phyloP scores from a whole-genome alignment of 108 stramenopile species.

The Cafeteria roenbergensis region DNA sequence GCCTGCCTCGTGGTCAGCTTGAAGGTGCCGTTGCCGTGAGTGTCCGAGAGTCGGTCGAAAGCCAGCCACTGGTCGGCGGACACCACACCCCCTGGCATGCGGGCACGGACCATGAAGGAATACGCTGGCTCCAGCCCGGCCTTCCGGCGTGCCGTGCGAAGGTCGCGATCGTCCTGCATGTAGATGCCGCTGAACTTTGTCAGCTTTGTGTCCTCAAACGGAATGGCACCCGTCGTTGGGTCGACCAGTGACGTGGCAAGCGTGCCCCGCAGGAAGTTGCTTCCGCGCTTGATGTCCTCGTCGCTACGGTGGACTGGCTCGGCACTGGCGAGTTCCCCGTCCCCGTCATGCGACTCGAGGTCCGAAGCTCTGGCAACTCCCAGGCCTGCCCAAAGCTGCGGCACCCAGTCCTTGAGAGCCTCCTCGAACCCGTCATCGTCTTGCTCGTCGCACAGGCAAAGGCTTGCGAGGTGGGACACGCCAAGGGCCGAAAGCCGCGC shows the following conservation, averaged over 20 bases:
- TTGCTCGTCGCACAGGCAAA: constrained; percentile 16
- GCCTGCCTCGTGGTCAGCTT: constrained; percentile 91
- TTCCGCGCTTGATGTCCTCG: constrained; percentile 17
- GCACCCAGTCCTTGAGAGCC: constrained; percentile 10
- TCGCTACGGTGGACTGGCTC: not conserved
- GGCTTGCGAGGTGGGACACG: not conserved
- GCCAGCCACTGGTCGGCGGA: constrained; percentile 65
- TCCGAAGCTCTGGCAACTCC: constrained; percentile 2
- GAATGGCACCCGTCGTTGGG: constrained; percentile 4
- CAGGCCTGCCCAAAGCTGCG: constrained; percentile 2
- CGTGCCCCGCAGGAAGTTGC: constrained; percentile 14
- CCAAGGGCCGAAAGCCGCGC: constrained; percentile 9
- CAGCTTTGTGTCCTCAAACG: constrained; percentile 14
- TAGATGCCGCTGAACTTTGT: constrained; percentile 93
- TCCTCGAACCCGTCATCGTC: constrained; percentile 13
- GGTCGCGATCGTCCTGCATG: constrained; percentile 84
- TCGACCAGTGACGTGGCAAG: constrained; percentile 1
- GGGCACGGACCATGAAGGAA: constrained; percentile 77
- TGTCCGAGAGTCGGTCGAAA: constrained; percentile 65
- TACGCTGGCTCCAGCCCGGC: constrained; percentile 55
- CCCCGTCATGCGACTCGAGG: not conserved
- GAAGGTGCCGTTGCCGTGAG: constrained; percentile 81
- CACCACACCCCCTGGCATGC: constrained; percentile 85
- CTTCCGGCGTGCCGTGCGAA: constrained; percentile 32
- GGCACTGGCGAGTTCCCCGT: not conserved